Evolutionary conservation across 192 early-diverging fungal genomes (phyloP).

Genomic region (Geranomyces michiganensis): DNA sequence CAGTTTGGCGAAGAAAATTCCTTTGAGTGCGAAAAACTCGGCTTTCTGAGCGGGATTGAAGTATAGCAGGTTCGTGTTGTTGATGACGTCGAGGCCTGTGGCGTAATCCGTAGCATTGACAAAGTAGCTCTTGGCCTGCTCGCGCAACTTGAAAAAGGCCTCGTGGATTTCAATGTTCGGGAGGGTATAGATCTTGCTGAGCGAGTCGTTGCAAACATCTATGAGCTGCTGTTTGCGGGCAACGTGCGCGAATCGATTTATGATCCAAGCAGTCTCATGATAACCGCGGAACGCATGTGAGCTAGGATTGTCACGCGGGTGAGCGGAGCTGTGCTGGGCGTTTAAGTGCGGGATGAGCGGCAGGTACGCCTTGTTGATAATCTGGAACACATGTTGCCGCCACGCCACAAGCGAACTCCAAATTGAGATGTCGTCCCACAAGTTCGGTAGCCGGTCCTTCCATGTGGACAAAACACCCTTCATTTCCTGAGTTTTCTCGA

Average conservation of each 20-base stretch:
- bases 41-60: constrained; percentile 91
- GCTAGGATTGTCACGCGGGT: constrained; percentile 55
- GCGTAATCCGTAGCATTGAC: constrained; percentile 84
- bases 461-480: constrained; percentile 91
- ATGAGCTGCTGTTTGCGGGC: constrained; percentile 93
- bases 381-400: constrained; percentile 96
- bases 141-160: constrained; percentile 91
- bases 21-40: constrained; percentile 97
- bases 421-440: constrained; percentile 96
- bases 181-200: constrained; percentile 97
- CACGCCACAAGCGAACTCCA: constrained; percentile 98
- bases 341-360: constrained; percentile 69
- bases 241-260: constrained; percentile 97
- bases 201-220: constrained; percentile 83
- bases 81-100: constrained; percentile 95
- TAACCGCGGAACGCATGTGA: constrained; percentile 96
- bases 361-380: constrained; percentile 94
- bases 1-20: constrained; percentile 90
- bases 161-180: constrained; percentile 99
- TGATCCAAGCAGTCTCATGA: constrained; percentile 99
- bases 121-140: constrained; percentile 98
- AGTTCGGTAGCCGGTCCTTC: constrained; percentile 95
- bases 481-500: constrained; percentile 82
- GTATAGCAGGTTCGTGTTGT: constrained; percentile 98
- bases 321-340: constrained; percentile 33